A percentile compares a stretch with the other conserved stretches of the same genome.
Evolutionary conservation across 129 eudicot species (phyloP).

Genomic region (Daucus carota): DNA sequence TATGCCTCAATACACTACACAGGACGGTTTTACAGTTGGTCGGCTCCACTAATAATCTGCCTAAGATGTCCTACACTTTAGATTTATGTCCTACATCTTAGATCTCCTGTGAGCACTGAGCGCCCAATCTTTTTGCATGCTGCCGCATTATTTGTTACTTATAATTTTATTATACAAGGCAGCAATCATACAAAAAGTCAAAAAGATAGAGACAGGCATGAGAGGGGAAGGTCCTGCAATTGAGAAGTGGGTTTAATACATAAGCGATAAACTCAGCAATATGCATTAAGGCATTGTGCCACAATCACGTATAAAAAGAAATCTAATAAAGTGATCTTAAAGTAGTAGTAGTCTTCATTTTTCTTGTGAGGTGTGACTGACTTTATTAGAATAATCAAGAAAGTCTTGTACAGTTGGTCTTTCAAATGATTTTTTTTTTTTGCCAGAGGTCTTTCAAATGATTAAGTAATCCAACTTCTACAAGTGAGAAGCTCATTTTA

Average conservation of each 20-base stretch:
- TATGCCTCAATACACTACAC: not conserved
- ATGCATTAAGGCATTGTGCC: not conserved
- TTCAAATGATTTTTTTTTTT: not conserved
- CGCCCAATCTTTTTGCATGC: not conserved
- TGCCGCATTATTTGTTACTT: not conserved
- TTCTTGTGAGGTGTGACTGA: not conserved
- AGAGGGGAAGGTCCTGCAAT: not conserved
- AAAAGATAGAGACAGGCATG: not conserved
- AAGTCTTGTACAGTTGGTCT: not conserved
- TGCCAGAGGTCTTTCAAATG: not conserved
- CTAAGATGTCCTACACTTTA: slow-evolving; percentile 1
- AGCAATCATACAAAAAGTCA: not conserved
- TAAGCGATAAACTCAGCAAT: not conserved
- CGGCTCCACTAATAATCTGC: not conserved
- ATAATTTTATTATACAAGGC: not conserved
- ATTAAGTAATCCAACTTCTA: not conserved
- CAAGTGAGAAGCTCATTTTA: not conserved
- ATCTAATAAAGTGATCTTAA: not conserved
- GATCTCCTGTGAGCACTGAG: slow-evolving; percentile 2
- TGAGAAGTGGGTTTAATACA: not conserved
- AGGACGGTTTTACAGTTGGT: slow-evolving; percentile 6
- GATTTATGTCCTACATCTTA: not conserved
- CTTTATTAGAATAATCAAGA: not conserved
- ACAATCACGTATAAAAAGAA: not conserved
- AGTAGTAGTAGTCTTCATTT: slow-evolving; percentile 5